Conservation (phyloP, 2,329 filamentous ascomycete genomes). For the Paecilomyces niveus region DNA sequence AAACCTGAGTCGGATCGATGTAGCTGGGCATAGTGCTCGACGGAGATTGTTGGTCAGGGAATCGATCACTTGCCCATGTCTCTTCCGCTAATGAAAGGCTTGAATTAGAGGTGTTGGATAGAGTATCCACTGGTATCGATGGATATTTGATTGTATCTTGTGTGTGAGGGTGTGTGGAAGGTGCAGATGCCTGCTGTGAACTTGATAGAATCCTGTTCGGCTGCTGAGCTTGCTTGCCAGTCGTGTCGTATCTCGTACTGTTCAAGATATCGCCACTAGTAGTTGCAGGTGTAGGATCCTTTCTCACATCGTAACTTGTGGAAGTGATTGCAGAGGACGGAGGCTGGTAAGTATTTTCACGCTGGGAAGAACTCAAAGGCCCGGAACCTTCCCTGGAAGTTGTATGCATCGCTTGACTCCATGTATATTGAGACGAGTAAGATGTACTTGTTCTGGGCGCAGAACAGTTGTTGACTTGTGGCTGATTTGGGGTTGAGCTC, state of each 20-base stretch:
- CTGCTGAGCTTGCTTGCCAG: neutral
- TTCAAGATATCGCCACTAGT: neutral
- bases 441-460: neutral
- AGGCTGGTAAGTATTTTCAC: neutral
- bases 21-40: conserved; percentile 30
- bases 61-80: conserved; percentile 1
- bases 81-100: conserved; percentile 3
- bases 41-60: conserved; percentile 3
- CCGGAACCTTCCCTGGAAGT: neutral
- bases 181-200: neutral
- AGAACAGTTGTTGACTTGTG: neutral
- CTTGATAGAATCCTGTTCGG: neutral
- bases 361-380: neutral
- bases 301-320: neutral
- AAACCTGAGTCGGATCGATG: conserved; percentile 48
- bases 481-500: neutral
- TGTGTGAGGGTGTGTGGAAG: neutral
- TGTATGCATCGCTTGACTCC: neutral
- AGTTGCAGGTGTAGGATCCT: neutral
- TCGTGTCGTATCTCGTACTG: neutral
- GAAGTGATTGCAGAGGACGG: neutral
- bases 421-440: neutral
- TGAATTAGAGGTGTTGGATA: neutral
- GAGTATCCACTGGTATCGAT: neutral
- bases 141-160: neutral